These are phyloP conservation scores for Camellia sinensis DNA, from an alignment of 148 eudicot species.

Conservation along the genomic window DNA sequence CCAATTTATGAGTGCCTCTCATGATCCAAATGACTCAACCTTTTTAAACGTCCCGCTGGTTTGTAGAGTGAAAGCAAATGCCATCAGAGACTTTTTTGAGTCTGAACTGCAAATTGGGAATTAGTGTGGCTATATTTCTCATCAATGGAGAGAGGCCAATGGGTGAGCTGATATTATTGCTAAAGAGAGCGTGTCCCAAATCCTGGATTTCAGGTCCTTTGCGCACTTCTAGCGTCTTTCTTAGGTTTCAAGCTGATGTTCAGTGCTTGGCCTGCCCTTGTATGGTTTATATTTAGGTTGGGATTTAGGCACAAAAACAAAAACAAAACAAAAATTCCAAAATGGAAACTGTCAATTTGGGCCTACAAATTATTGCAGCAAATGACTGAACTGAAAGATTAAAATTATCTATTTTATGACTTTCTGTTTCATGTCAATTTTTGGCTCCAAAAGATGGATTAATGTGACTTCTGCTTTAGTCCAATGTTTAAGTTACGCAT, in stretches of 20 bases:
- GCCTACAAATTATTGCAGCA: neutral
- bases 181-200: too few relatives aligned
- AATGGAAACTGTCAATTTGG: neutral
- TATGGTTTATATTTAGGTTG: too few relatives aligned
- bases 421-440: neutral
- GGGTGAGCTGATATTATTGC: too few relatives aligned
- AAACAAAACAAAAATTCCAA: neutral
- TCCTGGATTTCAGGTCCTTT: too few relatives aligned
- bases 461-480: neutral
- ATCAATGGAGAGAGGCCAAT: too few relatives aligned
- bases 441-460: neutral
- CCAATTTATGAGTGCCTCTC: neutral
- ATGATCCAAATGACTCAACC: neutral
- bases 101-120: too few relatives aligned
- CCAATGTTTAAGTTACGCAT: neutral
- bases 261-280: too few relatives aligned
- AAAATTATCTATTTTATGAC: neutral
- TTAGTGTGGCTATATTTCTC: too few relatives aligned
- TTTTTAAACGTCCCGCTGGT: neutral
- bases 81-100: neutral
- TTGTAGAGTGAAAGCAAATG: neutral
- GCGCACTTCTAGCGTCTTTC: too few relatives aligned
- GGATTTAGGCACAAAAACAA: too few relatives aligned
- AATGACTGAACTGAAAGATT: neutral
- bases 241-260: too few relatives aligned